phyloP scores from a whole-genome alignment of 345 rosid species.

The Viola odorata region DNA sequence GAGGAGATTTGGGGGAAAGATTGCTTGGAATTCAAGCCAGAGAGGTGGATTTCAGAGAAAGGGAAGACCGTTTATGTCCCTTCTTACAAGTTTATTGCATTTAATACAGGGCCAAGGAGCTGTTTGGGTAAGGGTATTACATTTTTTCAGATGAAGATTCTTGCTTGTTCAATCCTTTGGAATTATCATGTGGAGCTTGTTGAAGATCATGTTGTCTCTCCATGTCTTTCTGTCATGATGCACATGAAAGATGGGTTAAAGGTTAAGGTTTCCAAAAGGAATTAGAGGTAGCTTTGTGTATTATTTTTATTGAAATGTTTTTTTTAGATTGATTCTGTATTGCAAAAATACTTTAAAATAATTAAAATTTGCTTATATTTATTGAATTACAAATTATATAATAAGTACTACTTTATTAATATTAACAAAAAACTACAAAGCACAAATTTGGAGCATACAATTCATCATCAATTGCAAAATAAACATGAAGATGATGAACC shows the following conservation, averaged over 20 bases:
- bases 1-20: conserved; percentile 27
- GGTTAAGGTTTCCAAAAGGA: conserved; percentile 1
- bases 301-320: no score
- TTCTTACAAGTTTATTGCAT: conserved; percentile 16
- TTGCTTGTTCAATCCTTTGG: conserved; percentile 3
- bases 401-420: no score
- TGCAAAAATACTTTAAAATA: no score
- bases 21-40: conserved; percentile 30
- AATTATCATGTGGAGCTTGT: conserved; percentile 17
- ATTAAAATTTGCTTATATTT: no score
- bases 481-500: no score
- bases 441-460: no score
- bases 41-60: conserved; percentile 27
- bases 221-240: conserved; percentile 12
- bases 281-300: no score
- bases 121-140: conserved; percentile 19
- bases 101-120: conserved; percentile 24
- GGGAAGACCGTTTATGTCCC: conserved; percentile 18
- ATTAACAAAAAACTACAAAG: no score
- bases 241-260: conserved; percentile 14
- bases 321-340: no score
- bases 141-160: conserved; percentile 17
- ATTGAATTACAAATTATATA: no score
- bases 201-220: conserved; percentile 4
- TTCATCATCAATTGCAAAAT: no score